Conservation (phyloP, 441 rosid species). For the Erodium moschatum region DNA sequence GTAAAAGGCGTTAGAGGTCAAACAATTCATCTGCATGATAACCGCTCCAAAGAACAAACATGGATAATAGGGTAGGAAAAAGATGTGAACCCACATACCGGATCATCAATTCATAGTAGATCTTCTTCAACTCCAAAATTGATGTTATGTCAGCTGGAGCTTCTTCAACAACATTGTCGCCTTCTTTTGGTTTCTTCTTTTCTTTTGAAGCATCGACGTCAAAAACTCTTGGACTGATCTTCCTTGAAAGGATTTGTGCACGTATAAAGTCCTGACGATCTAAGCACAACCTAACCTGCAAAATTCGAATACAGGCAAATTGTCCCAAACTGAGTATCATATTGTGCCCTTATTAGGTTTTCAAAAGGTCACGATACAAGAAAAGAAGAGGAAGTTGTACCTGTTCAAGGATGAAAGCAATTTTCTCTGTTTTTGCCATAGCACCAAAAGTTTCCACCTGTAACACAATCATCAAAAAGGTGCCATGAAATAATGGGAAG, state of each 20-base stretch:
- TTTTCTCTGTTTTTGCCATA: constrained; percentile 98
- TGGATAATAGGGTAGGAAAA: no score
- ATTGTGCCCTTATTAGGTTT: constrained; percentile 5
- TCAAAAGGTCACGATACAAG: not conserved
- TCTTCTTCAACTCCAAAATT: constrained; percentile 70
- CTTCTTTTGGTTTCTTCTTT: constrained; percentile 94
- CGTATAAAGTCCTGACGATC: constrained; percentile 89
- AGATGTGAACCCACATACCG: constrained; percentile 33
- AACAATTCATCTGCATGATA: no score
- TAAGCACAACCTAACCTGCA: constrained; percentile 85
- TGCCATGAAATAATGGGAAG: constrained; percentile 3
- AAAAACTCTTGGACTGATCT: constrained; percentile 83
- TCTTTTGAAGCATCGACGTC: constrained; percentile 66
- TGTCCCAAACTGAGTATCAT: not conserved
- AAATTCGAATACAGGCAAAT: constrained; percentile 1
- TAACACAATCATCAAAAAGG: constrained; percentile 19
- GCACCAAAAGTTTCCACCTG: constrained; percentile 99
- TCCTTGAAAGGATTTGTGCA: constrained; percentile 92
- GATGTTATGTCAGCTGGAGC: constrained; percentile 94
- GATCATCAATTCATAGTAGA: constrained; percentile 83
- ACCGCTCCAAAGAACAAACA: no score
- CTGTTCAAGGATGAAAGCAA: constrained; percentile 94
- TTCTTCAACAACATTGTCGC: constrained; percentile 72
- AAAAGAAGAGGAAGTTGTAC: constrained; percentile 30
- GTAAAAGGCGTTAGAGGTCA: no score